Evolutionary conservation across 2,329 filamentous ascomycete genomes (phyloP).

Genomic region (Pyrenochaeta sp.): DNA sequence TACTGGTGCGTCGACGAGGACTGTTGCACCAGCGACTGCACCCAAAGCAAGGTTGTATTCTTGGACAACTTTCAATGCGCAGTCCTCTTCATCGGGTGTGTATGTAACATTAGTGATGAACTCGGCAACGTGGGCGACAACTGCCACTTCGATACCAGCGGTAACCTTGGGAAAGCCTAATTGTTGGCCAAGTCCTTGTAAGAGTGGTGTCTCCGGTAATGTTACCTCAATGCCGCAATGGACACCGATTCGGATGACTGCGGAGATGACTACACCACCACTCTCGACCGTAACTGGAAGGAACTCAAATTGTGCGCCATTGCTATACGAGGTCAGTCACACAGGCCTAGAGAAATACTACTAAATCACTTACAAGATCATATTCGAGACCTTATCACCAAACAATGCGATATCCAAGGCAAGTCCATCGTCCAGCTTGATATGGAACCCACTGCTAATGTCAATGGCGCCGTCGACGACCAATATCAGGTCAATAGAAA

Average conservation of each 20-base stretch:
- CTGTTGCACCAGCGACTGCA: slow-evolving; percentile 62
- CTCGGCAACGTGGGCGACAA: slow-evolving; percentile 64
- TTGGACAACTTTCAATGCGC: slow-evolving; percentile 58
- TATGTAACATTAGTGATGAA: slow-evolving; percentile 62
- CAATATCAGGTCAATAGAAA: slow-evolving; percentile 63
- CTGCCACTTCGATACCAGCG: slow-evolving; percentile 58
- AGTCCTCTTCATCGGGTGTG: slow-evolving; percentile 49
- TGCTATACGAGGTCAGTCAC: slow-evolving; percentile 43
- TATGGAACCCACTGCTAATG: slow-evolving; percentile 64
- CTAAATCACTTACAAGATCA: slow-evolving; percentile 59
- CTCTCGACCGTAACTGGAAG: slow-evolving; percentile 62
- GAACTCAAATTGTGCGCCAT: slow-evolving; percentile 65
- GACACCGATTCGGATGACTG: slow-evolving; percentile 58
- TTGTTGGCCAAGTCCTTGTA: background rate
- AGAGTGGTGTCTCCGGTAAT: background rate
- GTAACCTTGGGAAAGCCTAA: slow-evolving; percentile 35
- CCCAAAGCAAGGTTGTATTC: slow-evolving; percentile 62
- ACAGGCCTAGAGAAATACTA: no score
- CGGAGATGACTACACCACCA: slow-evolving; percentile 56
- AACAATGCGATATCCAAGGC: slow-evolving; percentile 62
- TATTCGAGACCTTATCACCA: slow-evolving; percentile 56
- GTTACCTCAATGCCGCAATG: slow-evolving; percentile 51
- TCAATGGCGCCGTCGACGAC: slow-evolving; percentile 57
- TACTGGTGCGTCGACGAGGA: slow-evolving; percentile 47
- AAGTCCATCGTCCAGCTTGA: slow-evolving; percentile 62